Base-by-base conservation (phyloP, 2,329 filamentous ascomycete species). In the Fusarium tricinctum region DNA sequence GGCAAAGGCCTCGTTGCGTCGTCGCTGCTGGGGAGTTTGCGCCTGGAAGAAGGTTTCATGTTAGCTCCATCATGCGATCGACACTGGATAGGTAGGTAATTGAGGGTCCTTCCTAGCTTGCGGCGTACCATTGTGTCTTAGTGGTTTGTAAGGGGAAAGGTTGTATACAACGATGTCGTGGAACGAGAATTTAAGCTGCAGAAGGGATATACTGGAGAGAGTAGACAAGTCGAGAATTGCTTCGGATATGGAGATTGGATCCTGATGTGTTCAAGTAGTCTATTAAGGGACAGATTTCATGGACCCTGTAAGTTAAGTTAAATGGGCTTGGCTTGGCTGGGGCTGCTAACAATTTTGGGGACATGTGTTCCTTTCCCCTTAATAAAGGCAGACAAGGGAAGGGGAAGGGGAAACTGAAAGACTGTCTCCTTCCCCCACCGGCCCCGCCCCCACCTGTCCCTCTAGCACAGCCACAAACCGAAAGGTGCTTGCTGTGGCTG, bases 11-110 rank as follows among this genome's bases (percentile, higher is more conserved):
- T 88, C 88, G 83, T 96, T 96, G 68, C 91, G 89, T 76, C 89
- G 89, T 79, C 92, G 90, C 84, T 96, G 93, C 80, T 93, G 88
- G 73, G 91, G 92, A 72, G 92, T 96, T 90, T 95, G 92, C 73
- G 89, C 91, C 92, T 94, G 50, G 22, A 23, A 39, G 33, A 20
- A 13, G n/a, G 10, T 32, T 58, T 53, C 38, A 62, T 63, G 59
- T 68, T 69, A 69, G 60, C 61, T 49, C 58, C 51, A 66, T 69
- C 55, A 69, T 71, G 60, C 42, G 53, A 71, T 62, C 55, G 55
- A 54, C 58, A 63, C 44, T 59, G 45, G 39, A 44, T 26, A 35
- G 7, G 35, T 19, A 38, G 35, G 35, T 35, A 35, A 35, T 30
- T 52, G 15, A 47, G 42, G 43, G 39, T 54, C 38, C 30, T 32